Percentiles rank a stretch among this genome's conserved stretches.
Evolutionary conservation across 2,329 filamentous ascomycete species (phyloP).

Genomic region (Tricladium varicosporioides): DNA sequence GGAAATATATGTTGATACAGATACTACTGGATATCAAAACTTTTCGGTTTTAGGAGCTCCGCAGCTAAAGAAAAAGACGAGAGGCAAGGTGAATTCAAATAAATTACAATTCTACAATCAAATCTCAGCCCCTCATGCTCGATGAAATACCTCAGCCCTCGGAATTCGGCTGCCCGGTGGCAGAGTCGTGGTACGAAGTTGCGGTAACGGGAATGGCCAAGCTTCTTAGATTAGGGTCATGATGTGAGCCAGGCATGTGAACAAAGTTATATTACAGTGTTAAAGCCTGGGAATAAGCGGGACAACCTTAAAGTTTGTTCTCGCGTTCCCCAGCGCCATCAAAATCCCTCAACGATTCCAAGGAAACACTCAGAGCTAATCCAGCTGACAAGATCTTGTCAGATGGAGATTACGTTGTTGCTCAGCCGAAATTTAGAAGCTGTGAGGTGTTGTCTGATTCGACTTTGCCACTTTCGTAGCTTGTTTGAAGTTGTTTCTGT

Average conservation of each 20-base stretch:
- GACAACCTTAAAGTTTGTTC: constrained; percentile 15
- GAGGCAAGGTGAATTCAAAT: background rate
- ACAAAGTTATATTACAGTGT: constrained; percentile 20
- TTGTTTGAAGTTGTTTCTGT: no score
- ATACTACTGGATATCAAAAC: no score
- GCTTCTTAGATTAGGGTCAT: constrained; percentile 11
- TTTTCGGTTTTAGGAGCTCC: no score
- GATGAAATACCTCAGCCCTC: background rate
- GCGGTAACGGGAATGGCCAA: constrained; percentile 3
- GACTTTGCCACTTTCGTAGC: no score
- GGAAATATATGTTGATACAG: no score
- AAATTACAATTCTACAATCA: background rate
- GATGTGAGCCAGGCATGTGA: constrained; percentile 16
- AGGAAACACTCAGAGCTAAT: background rate
- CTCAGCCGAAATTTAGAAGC: no score
- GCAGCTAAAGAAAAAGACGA: background rate
- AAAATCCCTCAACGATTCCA: background rate
- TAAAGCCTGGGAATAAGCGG: background rate
- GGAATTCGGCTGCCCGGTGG: background rate
- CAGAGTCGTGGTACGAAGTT: background rate
- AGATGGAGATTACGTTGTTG: no score
- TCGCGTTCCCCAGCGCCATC: background rate
- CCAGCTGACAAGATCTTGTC: no score
- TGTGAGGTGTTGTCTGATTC: no score
- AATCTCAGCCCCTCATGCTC: background rate